Evolutionary conservation across 2,329 filamentous ascomycete genomes (phyloP).

Genomic region (Grosmannia huntii): DNA sequence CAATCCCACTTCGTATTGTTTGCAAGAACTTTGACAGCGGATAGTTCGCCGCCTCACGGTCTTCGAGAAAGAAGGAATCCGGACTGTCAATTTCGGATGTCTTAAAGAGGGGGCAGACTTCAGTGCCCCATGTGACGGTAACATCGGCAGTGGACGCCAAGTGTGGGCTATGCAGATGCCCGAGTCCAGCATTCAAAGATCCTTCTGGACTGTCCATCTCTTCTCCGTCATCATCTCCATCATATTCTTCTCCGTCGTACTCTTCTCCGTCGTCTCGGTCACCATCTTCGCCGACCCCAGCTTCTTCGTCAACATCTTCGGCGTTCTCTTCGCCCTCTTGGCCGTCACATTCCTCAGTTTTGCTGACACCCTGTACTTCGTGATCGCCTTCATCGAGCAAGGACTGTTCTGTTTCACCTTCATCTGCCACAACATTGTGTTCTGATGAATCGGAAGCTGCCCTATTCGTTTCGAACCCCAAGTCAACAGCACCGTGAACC

Average conservation of each 20-base stretch:
- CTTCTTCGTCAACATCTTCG: neutral
- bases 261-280: neutral
- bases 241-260: neutral
- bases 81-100: slow-evolving; percentile 23
- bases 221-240: slow-evolving; percentile 7
- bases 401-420: neutral
- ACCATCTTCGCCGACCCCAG: neutral
- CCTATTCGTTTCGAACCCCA: slow-evolving; percentile 4
- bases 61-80: slow-evolving; percentile 32
- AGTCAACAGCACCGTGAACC: slow-evolving; percentile 5
- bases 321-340: neutral
- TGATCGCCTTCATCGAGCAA: slow-evolving; percentile 1
- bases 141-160: slow-evolving; percentile 14
- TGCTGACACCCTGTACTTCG: slow-evolving; percentile 2
- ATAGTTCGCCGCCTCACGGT: slow-evolving; percentile 26
- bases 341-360: neutral
- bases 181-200: slow-evolving; percentile 6
- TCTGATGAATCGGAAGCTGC: neutral
- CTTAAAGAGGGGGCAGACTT: slow-evolving; percentile 21
- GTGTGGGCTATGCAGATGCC: slow-evolving; percentile 2
- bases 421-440: neutral
- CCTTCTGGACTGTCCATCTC: slow-evolving; percentile 8
- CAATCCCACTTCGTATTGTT: slow-evolving; percentile 31
- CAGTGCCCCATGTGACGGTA: slow-evolving; percentile 19
- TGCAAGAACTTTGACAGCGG: slow-evolving; percentile 31